Percentiles rank a stretch among this genome's conserved stretches.
These are phyloP conservation scores for Penicillium carneum DNA, from an alignment of 2,329 filamentous ascomycete genomes.

Conservation along the genomic window DNA sequence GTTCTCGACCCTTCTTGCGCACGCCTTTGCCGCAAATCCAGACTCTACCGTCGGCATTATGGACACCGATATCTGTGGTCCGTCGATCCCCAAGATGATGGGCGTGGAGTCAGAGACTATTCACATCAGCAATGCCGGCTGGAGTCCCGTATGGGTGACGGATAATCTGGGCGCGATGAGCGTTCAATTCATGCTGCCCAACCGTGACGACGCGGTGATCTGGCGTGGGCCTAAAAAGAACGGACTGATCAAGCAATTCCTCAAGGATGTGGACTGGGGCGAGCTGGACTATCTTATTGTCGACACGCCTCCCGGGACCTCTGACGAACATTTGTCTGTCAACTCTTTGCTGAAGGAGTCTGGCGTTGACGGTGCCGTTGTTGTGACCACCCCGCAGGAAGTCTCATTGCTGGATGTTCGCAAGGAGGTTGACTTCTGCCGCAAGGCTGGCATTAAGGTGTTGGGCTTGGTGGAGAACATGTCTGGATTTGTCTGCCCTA, in stretches of 20 bases:
- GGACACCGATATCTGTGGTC: slow-evolving; percentile 97
- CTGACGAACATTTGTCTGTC: slow-evolving; percentile 92
- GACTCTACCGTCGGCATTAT: slow-evolving; percentile 86
- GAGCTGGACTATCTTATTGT: slow-evolving; percentile 91
- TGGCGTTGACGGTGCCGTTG: slow-evolving; percentile 89
- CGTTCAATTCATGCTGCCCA: slow-evolving; percentile 97
- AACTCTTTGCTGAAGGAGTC: slow-evolving; percentile 90
- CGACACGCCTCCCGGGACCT: slow-evolving; percentile 93
- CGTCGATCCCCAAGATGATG: slow-evolving; percentile 98
- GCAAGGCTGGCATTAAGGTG: slow-evolving; percentile 87
- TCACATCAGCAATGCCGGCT: slow-evolving; percentile 84
- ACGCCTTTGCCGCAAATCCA: slow-evolving; percentile 84
- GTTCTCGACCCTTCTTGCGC: slow-evolving; percentile 84
- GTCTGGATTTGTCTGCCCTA: slow-evolving; percentile 94
- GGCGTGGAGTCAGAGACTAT: slow-evolving; percentile 93
- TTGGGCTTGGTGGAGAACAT: slow-evolving; percentile 96
- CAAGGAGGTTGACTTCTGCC: slow-evolving; percentile 97
- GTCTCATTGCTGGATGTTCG: slow-evolving; percentile 89
- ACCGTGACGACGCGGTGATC: slow-evolving; percentile 91
- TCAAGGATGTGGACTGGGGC: slow-evolving; percentile 98
- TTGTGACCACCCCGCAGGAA: slow-evolving; percentile 95
- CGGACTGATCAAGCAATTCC: slow-evolving; percentile 93
- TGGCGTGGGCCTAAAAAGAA: slow-evolving; percentile 99
- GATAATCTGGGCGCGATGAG: slow-evolving; percentile 97
- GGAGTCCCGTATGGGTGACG: slow-evolving; percentile 93